Percentiles rank a stretch among this genome's conserved stretches.
phyloP scores from a whole-genome alignment of 768 basidiomycete species.

The Hericium erinaceus region DNA sequence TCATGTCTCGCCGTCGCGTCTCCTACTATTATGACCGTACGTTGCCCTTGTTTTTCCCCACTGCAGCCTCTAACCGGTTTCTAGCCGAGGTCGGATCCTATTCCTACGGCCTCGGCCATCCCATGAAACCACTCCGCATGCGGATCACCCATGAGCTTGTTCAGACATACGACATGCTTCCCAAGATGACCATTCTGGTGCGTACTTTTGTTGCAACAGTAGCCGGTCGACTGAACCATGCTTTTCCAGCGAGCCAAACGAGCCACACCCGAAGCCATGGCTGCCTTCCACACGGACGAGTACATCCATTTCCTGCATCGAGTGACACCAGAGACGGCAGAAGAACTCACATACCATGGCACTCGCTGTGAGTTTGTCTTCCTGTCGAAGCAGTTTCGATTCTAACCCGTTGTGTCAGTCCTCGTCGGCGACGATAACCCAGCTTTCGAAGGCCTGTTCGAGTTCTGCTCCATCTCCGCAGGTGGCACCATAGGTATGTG shows the following conservation, averaged over 20 bases:
- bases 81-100: slow-evolving; percentile 65
- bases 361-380: slow-evolving; percentile 61
- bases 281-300: slow-evolving; percentile 97
- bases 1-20: slow-evolving; percentile 66
- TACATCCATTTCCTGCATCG: slow-evolving; percentile 86
- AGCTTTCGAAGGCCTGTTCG: slow-evolving; percentile 91
- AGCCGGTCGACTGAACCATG: background rate
- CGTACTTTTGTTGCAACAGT: slow-evolving; percentile 21
- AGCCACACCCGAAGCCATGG: slow-evolving; percentile 44
- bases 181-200: slow-evolving; percentile 88
- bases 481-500: slow-evolving; percentile 87
- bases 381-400: background rate
- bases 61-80: background rate
- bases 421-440: slow-evolving; percentile 90
- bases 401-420: slow-evolving; percentile 22
- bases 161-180: slow-evolving; percentile 85
- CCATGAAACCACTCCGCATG: slow-evolving; percentile 96
- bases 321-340: slow-evolving; percentile 87
- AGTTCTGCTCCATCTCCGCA: slow-evolving; percentile 94
- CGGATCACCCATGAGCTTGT: slow-evolving; percentile 90
- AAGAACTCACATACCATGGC: slow-evolving; percentile 77
- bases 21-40: slow-evolving; percentile 74
- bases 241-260: slow-evolving; percentile 23
- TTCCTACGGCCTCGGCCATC: slow-evolving; percentile 82
- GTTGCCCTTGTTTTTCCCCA: slow-evolving; percentile 10